Base-by-base conservation (phyloP, 805 yeast genomes). In the Sugiyamaella boreocaroliniensis region DNA sequence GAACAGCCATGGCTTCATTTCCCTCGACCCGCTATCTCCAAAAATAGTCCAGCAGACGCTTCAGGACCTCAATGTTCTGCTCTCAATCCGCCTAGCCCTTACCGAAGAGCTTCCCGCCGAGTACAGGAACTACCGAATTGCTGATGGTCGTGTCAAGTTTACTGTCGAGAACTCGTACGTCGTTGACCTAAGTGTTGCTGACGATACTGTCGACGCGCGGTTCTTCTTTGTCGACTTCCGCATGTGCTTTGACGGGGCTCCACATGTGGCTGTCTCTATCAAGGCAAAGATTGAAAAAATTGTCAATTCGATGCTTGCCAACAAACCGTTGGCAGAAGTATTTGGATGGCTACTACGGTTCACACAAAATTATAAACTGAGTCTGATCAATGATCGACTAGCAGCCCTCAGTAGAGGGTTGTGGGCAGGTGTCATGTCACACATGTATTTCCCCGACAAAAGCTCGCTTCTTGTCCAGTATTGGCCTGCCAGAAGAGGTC, bases 171-270 rank as follows among this genome's bases (percentile, higher is more conserved):
- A 80, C 50, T 84, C 84, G 48, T 89, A 86, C 63, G 81, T 82
- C 64, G 76, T 89, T 14, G 87, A 89, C 20, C 74, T 90, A n/a
- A 86, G 93, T 0, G 82, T 88, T 40, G 82, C 82, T 5, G 83
- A 80, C 60, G 81, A 82, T 20, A 72, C 74, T 1, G 73, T 72
- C 2, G 77, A 78, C 40, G 79, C 89, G 0, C 89, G 89, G 14
- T 83, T 86, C 60, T 86, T 83, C 63, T 75, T 89, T 55, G 85
- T 92, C 18, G 92, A 87, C 64, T 85, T 89, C 67, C 76, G 80
- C 51, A 78, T 89, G 52, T 70, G 77, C 19, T 83, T 85, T 61
- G 59, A 66, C 8, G 64, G 64, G 11, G 53, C 60, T 1, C 56
- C 65, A 12, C 58, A 66, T 15, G 74, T 76, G n/a, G 58, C 71